These are phyloP conservation scores for Luzula sylvatica DNA, from an alignment of 176 grass and related monocot species.

Conservation along the genomic window DNA sequence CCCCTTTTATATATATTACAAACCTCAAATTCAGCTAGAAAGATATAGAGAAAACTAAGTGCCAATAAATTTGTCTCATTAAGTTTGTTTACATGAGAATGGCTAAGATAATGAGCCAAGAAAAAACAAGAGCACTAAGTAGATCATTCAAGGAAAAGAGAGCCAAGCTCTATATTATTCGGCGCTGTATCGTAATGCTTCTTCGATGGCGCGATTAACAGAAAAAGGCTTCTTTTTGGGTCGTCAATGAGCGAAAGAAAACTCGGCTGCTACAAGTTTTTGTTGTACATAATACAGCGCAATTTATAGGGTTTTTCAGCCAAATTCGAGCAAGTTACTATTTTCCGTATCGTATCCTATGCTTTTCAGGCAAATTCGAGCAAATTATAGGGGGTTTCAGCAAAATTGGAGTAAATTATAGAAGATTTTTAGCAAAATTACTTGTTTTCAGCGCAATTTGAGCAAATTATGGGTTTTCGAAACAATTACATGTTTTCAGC, in stretches of 20 bases:
- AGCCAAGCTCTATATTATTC: constrained; percentile 56
- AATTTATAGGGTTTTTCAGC: too few species aligned
- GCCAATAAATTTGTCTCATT: background rate
- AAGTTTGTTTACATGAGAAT: constrained; percentile 1
- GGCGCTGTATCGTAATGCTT: constrained; percentile 43
- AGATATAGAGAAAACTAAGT: background rate
- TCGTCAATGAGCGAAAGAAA: background rate
- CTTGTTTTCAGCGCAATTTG: too few species aligned
- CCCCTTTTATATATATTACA: background rate
- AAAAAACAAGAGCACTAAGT: constrained; percentile 26
- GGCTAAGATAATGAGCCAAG: constrained; percentile 33
- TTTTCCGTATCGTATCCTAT: too few species aligned
- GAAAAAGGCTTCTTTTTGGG: background rate
- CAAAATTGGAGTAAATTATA: too few species aligned
- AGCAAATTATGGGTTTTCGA: too few species aligned
- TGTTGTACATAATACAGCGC: too few species aligned
- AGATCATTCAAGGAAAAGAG: constrained; percentile 49
- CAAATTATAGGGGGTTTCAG: too few species aligned
- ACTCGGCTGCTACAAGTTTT: background rate
- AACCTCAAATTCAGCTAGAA: background rate
- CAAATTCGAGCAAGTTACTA: too few species aligned
- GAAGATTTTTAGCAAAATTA: too few species aligned
- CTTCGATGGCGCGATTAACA: constrained; percentile 41
- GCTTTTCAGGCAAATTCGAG: too few species aligned
- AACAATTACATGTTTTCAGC: too few species aligned